Evolutionary conservation across 2,329 filamentous ascomycete genomes (phyloP), one percentile per base, ranked within the genome.

Genomic region (Cladosporium austrohemisphaericum): DNA sequence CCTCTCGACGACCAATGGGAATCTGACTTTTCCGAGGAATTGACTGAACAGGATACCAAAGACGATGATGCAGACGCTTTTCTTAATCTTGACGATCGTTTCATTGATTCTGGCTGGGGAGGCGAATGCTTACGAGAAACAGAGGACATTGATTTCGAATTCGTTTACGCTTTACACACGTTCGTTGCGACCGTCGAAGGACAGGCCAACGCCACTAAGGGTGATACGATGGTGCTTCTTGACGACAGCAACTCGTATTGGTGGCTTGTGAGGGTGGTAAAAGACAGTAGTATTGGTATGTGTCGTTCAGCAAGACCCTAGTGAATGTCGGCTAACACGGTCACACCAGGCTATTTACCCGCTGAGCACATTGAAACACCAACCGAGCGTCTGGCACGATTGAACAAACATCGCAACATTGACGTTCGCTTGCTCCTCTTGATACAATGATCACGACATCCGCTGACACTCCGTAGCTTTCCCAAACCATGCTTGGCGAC

Each of bases 61-160:
- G 83, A 85, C 80, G 82, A 84, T 74, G 75, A 76, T 64, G 75
- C 80, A 67, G 76, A 80, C 63, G 68, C 76, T 76, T 75, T 69
- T 64, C 71, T 76, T 68, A 70, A 72, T 69, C 67, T 76, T 67
- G 76, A 86, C 64, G 65, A 77, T 52, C 76, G 76, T 70, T 86
- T 81, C 69, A 69, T 86, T 76, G 82, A 87, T 67, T 83, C 80
- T 60, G 84, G 83, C 52, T 91, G 84, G 84, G 83, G 78, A 68
- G 79, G 79, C 72, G 80, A 87, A 75, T 85, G 84, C 89, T 95
- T 90, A 95, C 86, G 81, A 78, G 78, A 85, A 71, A 70, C 76
- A 97, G 93, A 98, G 80, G 93, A 98, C 65, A 98, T 98, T 71
- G 93, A 98, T 77, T 97, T 98, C 75, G 92, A 97, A 68, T 97